Evolutionary conservation across 2,329 filamentous ascomycete genomes (phyloP).

Genomic region (Xylariaceae sp.): DNA sequence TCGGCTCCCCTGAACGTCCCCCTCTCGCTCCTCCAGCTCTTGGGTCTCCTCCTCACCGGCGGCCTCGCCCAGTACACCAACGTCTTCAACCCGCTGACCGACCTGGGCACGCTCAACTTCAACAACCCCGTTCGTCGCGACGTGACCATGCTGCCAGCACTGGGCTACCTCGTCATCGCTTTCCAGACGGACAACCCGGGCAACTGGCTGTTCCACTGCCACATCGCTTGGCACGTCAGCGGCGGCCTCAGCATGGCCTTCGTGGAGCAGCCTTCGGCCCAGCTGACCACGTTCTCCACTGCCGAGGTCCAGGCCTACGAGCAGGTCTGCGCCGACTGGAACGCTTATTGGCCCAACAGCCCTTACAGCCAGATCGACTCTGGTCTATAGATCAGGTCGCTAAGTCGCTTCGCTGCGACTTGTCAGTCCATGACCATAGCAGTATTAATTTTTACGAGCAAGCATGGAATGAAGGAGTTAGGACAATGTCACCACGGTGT

Average conservation of each 20-base stretch:
- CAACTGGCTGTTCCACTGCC: slow-evolving; percentile 31
- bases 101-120: slow-evolving; percentile 29
- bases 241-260: slow-evolving; percentile 12
- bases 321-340: slow-evolving; percentile 3
- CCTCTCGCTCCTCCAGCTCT: not conserved
- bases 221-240: slow-evolving; percentile 14
- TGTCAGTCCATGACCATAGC: too few relatives aligned
- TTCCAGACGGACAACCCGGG: slow-evolving; percentile 46
- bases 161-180: slow-evolving; percentile 41
- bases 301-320: slow-evolving; percentile 4
- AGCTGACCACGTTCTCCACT: not conserved
- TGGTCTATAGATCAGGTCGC: slow-evolving; percentile 5
- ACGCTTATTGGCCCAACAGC: slow-evolving; percentile 3
- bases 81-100: slow-evolving; percentile 18
- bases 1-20: slow-evolving; percentile 14
- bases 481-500: too few relatives aligned
- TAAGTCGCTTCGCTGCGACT: too few relatives aligned
- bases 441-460: too few relatives aligned
- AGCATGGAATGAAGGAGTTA: too few relatives aligned
- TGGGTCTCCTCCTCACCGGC: slow-evolving; percentile 5
- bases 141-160: slow-evolving; percentile 38
- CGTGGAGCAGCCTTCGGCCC: slow-evolving; percentile 6
- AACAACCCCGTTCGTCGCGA: slow-evolving; percentile 43
- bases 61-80: slow-evolving; percentile 12
- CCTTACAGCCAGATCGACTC: slow-evolving; percentile 6